Conservation (phyloP, 345 rosid genomes). For the Melaleuca alternifolia region DNA sequence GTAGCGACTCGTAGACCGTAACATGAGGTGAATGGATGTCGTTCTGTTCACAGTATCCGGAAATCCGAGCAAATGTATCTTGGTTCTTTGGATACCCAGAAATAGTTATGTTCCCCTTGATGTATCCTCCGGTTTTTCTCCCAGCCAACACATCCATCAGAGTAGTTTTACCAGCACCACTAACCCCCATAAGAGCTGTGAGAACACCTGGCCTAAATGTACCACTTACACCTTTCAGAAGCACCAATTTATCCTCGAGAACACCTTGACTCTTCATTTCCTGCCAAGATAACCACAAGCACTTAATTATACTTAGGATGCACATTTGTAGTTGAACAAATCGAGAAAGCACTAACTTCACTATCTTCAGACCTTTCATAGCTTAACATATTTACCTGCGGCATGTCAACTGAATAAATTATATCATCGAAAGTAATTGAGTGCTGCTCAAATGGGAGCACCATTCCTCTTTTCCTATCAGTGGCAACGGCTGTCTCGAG, state of each 20-base stretch:
- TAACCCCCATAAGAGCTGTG: constrained; percentile 56
- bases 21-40: constrained; percentile 51
- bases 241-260: constrained; percentile 29
- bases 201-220: constrained; percentile 48
- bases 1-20: constrained; percentile 39
- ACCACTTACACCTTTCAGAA: constrained; percentile 41
- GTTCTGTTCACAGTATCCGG: constrained; percentile 52
- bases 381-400: constrained; percentile 20
- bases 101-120: constrained; percentile 25
- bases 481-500: background rate
- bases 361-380: background rate
- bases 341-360: background rate
- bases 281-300: constrained; percentile 2
- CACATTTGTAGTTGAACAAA: background rate
- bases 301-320: background rate
- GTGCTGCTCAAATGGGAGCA: constrained; percentile 46
- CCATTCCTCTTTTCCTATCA: constrained; percentile 42
- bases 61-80: constrained; percentile 45
- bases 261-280: constrained; percentile 41
- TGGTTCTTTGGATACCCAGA: constrained; percentile 52
- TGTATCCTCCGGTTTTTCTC: constrained; percentile 45
- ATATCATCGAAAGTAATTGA: constrained; percentile 42
- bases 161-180: constrained; percentile 53
- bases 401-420: constrained; percentile 51
- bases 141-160: constrained; percentile 53